Conservation (phyloP, 306 rosid species). For the Trifolium dubium region DNA sequence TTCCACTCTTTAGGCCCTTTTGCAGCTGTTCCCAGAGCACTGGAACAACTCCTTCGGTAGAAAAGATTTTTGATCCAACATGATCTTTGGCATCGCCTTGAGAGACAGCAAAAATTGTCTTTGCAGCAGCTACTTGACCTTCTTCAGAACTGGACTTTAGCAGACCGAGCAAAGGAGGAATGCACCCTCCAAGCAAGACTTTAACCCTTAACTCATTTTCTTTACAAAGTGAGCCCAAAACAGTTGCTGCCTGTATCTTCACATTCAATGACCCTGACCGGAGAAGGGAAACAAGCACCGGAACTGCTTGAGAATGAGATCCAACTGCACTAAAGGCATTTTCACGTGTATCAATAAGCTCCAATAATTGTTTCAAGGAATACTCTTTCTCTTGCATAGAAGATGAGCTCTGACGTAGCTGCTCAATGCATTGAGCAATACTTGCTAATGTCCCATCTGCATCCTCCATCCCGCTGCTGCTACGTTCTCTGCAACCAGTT, state of each 20-base stretch:
- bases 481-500: slow-evolving; percentile 76
- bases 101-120: slow-evolving; percentile 91
- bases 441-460: slow-evolving; percentile 97
- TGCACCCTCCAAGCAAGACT: slow-evolving; percentile 98
- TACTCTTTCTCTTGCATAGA: slow-evolving; percentile 80
- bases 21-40: slow-evolving; percentile 90
- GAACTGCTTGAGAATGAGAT: slow-evolving; percentile 99
- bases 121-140: slow-evolving; percentile 94
- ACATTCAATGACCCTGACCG: slow-evolving; percentile 92
- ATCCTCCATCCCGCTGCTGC: slow-evolving; percentile 90
- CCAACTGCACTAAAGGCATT: slow-evolving; percentile 99
- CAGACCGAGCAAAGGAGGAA: slow-evolving; percentile 93
- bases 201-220: slow-evolving; percentile 97
- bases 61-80: slow-evolving; percentile 93
- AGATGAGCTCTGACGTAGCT: slow-evolving; percentile 85
- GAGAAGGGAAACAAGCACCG: slow-evolving; percentile 98
- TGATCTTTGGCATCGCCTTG: slow-evolving; percentile 96
- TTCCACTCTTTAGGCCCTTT: slow-evolving; percentile 78
- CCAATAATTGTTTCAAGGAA: slow-evolving; percentile 80
- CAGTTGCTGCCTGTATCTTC: slow-evolving; percentile 97
- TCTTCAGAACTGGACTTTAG: slow-evolving; percentile 92
- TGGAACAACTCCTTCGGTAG: slow-evolving; percentile 99
- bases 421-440: slow-evolving; percentile 99
- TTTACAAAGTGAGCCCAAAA: slow-evolving; percentile 90
- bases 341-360: slow-evolving; percentile 89